Evolutionary conservation across 306 rosid species (phyloP), one percentile per base, ranked within the genome.

Genomic region (Dalbergia cochinchinensis): DNA sequence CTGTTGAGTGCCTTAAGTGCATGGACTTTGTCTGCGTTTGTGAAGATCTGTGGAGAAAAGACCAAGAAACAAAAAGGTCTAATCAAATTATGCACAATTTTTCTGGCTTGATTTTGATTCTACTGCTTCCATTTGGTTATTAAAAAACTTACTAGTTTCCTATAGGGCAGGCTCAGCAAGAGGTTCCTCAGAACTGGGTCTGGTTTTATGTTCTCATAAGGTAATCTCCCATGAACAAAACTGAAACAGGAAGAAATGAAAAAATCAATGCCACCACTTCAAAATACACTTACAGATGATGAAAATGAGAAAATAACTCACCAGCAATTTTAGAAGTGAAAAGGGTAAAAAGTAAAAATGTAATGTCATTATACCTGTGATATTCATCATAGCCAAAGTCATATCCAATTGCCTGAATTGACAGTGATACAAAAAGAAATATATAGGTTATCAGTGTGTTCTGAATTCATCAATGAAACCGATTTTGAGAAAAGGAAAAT

Each of bases 381-480:
- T 95, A 95, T 71, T 91, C 93, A 85, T 95, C 99, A 65, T 90
- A 92, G 85, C 92, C 98, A 82, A 95, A 95, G 77, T 95, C 93
- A 80, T 95, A 90, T 50, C 99, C 98, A 80, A 92, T 86, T 75
- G 95, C 99, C 99, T 95, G 83, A 85, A 87, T 59, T 15, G 16
- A 54, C 39, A 76, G 87, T 5, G 42, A 72, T 81, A 71, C 16
- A 51, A 61, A 55, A 57, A 33, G 58, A 11, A 48, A 48, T 48
- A 57, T 5, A 5, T 44, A 75, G 18, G 16, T 70, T 15, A 66
- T 13, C 3, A 42, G 41, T n/a, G 42, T 62, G 14, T 35, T 69
- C 14, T 68, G 20, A 65, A 45, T 42, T 53, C 7, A 69, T 47
- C 67, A 72, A 8, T 8, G 13, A 79, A 55, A 58, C 44, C 76